These are phyloP conservation scores for Backusella macrospora DNA, from an alignment of 192 early-diverging fungal genomes.

Conservation along the genomic window DNA sequence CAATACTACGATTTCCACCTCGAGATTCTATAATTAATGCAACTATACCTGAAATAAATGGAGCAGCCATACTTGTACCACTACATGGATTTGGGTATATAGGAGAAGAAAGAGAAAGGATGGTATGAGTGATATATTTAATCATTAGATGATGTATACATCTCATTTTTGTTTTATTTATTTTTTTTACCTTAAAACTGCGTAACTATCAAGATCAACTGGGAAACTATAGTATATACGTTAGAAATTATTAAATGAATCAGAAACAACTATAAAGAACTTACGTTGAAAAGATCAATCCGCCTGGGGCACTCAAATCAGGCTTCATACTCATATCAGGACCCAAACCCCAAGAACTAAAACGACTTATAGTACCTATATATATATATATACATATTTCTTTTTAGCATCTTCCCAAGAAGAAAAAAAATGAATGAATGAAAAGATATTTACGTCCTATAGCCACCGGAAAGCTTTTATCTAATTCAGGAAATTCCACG, in stretches of 20 bases:
- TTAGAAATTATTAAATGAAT: background rate
- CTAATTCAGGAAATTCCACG: slow-evolving; percentile 36
- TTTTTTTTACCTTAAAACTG: slow-evolving; percentile 18
- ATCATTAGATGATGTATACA: background rate
- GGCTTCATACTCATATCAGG: slow-evolving; percentile 64
- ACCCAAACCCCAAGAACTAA: slow-evolving; percentile 70
- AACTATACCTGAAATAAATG: slow-evolving; percentile 71
- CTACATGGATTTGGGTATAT: slow-evolving; percentile 15
- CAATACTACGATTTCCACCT: slow-evolving; percentile 28
- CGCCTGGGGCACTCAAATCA: slow-evolving; percentile 67
- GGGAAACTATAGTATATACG: slow-evolving; percentile 28
- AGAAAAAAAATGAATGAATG: slow-evolving; percentile 13
- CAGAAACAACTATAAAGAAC: slow-evolving; percentile 5
- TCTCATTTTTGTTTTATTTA: background rate
- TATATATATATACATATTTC: background rate
- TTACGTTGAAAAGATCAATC: slow-evolving; percentile 67
- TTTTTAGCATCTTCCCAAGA: slow-evolving; percentile 26
- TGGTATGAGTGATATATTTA: background rate
- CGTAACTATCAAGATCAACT: slow-evolving; percentile 31
- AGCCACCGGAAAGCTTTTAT: slow-evolving; percentile 35
- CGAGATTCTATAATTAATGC: slow-evolving; percentile 65
- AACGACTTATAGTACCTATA: slow-evolving; percentile 55
- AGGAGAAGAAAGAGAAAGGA: background rate
- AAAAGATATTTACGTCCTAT: slow-evolving; percentile 28
- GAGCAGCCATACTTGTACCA: slow-evolving; percentile 85